Percentiles rank a stretch among this genome's conserved stretches.
Conservation (phyloP, 2,329 filamentous ascomycete genomes). For the Chrysoporthe puriensis region DNA sequence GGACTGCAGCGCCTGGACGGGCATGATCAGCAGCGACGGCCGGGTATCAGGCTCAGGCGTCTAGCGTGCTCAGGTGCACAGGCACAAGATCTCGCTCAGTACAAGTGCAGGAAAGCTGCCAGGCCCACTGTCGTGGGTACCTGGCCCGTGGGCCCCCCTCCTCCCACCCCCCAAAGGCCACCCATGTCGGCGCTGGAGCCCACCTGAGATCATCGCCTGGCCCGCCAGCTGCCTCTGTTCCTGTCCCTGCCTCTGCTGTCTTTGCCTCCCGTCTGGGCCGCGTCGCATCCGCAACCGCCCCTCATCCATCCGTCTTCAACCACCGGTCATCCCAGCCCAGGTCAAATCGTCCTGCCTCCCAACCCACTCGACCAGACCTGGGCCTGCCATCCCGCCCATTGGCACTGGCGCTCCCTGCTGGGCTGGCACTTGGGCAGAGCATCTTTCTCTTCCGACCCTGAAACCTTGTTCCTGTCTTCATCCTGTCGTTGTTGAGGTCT, state of each 20-base stretch:
- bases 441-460: not conserved
- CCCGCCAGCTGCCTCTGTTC: not conserved
- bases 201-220: not conserved
- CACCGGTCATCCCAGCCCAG: not conserved
- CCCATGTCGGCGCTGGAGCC: not conserved
- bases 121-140: not conserved
- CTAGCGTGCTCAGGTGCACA: slow-evolving; percentile 5
- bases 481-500: not conserved
- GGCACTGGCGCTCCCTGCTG: not conserved
- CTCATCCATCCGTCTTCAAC: not conserved
- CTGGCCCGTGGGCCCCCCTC: not conserved
- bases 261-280: not conserved
- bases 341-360: not conserved
- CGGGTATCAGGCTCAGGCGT: not conserved
- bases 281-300: slow-evolving; percentile 8
- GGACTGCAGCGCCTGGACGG: not conserved
- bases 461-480: not conserved
- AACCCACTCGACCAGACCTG: not conserved
- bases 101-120: not conserved
- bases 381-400: not conserved
- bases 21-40: not conserved
- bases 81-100: not conserved
- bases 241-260: not conserved
- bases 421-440: not conserved
- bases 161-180: too few species aligned